Percentiles rank a stretch among this genome's conserved stretches.
Conservation (phyloP, 148 eudicot genomes). For the Vaccinium macrocarpon region DNA sequence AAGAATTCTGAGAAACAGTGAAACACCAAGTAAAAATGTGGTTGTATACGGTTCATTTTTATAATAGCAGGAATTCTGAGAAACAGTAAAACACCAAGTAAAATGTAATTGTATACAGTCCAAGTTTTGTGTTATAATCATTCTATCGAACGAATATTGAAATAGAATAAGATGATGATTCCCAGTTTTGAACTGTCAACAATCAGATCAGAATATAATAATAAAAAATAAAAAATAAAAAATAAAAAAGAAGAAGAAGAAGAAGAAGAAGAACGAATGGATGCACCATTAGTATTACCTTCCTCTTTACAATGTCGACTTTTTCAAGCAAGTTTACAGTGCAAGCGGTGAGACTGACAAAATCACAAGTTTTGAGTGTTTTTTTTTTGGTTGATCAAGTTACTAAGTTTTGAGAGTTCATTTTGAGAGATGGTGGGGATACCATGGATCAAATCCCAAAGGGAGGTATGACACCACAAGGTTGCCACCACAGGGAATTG, state of each 20-base stretch:
- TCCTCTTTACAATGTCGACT: neutral
- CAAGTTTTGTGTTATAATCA: neutral
- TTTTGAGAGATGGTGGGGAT: neutral
- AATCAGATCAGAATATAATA: neutral
- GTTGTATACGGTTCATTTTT: neutral
- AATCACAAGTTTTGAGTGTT: neutral
- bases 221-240: neutral
- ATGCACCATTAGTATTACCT: neutral
- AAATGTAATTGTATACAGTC: neutral
- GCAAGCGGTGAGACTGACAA: neutral
- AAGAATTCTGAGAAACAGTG: constrained; percentile 34
- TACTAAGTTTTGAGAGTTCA: too few species aligned
- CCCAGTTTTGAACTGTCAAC: neutral
- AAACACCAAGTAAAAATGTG: neutral
- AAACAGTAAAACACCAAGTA: neutral
- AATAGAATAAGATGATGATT: neutral
- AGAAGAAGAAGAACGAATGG: too few species aligned
- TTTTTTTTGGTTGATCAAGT: too few species aligned
- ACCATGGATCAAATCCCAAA: neutral
- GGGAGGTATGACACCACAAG: neutral
- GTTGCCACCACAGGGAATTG: neutral
- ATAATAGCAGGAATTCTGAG: constrained; percentile 32
- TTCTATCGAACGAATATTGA: neutral
- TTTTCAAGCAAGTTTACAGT: neutral
- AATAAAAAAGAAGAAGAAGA: neutral